These are phyloP conservation scores for Phanerochaete carnosa DNA, from an alignment of 768 basidiomycete genomes.

Conservation along the genomic window DNA sequence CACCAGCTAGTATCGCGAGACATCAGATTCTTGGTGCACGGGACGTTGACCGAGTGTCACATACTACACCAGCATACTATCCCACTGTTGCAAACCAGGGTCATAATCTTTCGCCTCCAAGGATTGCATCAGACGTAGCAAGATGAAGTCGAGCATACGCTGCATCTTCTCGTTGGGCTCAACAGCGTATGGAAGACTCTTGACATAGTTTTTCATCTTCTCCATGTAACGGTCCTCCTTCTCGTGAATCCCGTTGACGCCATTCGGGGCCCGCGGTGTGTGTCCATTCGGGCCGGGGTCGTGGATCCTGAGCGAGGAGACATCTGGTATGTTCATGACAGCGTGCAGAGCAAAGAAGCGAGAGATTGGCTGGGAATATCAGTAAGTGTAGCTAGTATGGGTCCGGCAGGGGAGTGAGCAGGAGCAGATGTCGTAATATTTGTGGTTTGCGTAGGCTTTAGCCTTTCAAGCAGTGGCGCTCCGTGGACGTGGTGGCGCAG, in stretches of 20 bases:
- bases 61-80: slow-evolving; percentile 69
- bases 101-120: slow-evolving; percentile 82
- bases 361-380: not conserved
- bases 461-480: not conserved
- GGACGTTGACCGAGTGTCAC: slow-evolving; percentile 29
- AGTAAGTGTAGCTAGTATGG: not conserved
- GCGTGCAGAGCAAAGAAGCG: slow-evolving; percentile 7
- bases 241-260: slow-evolving; percentile 30
- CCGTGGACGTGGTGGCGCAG: not conserved
- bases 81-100: slow-evolving; percentile 78
- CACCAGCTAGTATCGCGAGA: slow-evolving; percentile 60
- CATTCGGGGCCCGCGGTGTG: slow-evolving; percentile 16
- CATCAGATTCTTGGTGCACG: slow-evolving; percentile 11
- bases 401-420: not conserved
- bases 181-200: slow-evolving; percentile 70
- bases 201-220: slow-evolving; percentile 62
- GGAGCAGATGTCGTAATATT: not conserved
- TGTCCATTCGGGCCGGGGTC: slow-evolving; percentile 28
- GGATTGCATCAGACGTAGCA: slow-evolving; percentile 66
- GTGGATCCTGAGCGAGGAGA: slow-evolving; percentile 42
- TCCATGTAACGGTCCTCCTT: slow-evolving; percentile 46
- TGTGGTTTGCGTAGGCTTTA: not conserved
- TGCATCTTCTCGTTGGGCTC: slow-evolving; percentile 78
- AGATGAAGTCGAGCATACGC: slow-evolving; percentile 69
- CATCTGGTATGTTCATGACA: slow-evolving; percentile 43